Conservation (phyloP, 176 grass and related monocot species). For the Aegilops tauschii region DNA sequence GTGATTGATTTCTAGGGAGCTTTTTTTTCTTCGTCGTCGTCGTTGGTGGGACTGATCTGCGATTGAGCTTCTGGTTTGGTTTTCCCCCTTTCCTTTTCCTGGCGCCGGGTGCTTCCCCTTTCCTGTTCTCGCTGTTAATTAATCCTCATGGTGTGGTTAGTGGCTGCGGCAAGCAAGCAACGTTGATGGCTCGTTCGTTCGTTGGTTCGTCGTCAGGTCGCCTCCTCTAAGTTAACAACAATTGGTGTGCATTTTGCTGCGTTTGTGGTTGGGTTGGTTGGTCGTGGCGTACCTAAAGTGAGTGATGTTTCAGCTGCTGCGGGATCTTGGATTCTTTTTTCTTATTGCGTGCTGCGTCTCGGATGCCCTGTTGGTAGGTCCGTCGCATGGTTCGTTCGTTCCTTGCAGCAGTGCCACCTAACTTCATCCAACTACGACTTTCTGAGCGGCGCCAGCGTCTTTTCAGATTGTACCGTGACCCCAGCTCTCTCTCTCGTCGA, state of each 20-base stretch:
- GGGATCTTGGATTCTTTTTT: background rate
- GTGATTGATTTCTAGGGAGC: constrained; percentile 49
- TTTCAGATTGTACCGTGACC: background rate
- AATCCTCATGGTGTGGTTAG: constrained; percentile 43
- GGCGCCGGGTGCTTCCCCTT: constrained; percentile 13
- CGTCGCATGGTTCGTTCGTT: background rate
- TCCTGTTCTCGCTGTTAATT: constrained; percentile 37
- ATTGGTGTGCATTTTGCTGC: constrained; percentile 31
- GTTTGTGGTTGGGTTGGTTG: constrained; percentile 31
- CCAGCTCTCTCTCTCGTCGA: background rate
- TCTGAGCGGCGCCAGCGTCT: background rate
- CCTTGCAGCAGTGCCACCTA: constrained; percentile 20
- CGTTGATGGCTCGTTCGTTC: background rate
- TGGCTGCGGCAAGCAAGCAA: constrained; percentile 22
- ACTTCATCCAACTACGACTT: background rate
- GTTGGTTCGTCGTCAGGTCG: background rate
- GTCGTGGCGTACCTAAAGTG: constrained; percentile 59
- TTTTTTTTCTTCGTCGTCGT: constrained; percentile 1
- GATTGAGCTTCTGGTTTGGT: constrained; percentile 59
- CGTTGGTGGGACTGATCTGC: constrained; percentile 38
- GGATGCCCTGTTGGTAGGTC: constrained; percentile 19
- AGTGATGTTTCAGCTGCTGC: constrained; percentile 52
- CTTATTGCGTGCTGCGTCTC: constrained; percentile 9
- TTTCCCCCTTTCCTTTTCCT: constrained; percentile 13
- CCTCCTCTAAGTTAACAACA: constrained; percentile 63